Evolutionary conservation across 768 basidiomycete species (phyloP).

Genomic region (Phylloporus sp.): DNA sequence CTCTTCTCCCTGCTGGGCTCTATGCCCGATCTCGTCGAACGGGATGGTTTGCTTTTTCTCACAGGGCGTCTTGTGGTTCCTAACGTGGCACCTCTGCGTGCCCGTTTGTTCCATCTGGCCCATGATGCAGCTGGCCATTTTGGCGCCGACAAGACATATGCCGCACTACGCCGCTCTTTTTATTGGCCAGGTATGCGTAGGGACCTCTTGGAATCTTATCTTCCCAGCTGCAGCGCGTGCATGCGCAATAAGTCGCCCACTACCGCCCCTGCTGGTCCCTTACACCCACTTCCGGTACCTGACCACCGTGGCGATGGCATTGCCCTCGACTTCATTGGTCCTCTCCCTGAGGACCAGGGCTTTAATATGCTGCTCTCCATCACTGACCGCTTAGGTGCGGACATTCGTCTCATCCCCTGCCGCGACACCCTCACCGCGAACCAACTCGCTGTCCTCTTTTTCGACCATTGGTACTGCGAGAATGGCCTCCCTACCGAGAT

Average conservation of each 20-base stretch:
- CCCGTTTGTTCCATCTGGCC: fast-evolving
- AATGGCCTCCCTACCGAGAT: conserved; percentile 10
- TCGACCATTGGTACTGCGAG: conserved; percentile 19
- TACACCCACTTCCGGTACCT: neutral
- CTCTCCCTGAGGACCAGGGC: conserved; percentile 15
- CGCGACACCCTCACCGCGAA: neutral
- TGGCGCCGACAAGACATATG: neutral
- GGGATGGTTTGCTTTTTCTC: neutral
- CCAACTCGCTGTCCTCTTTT: neutral
- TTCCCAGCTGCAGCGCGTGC: neutral
- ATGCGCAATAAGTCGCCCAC: neutral
- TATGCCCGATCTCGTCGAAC: too few relatives aligned
- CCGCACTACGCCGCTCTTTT: neutral
- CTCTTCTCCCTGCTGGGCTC: too few relatives aligned
- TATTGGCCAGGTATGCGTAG: neutral
- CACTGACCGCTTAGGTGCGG: conserved; percentile 22
- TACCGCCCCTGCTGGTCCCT: neutral
- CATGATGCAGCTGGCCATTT: neutral
- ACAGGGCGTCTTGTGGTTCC: neutral
- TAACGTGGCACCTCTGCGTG: fast-evolving
- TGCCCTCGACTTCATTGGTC: neutral
- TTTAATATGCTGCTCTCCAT: conserved; percentile 25
- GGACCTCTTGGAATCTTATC: neutral
- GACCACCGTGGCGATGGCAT: neutral
- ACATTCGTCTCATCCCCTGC: conserved; percentile 12